These are phyloP conservation scores for Verticillium dahliae DNA, from an alignment of 2,329 filamentous ascomycete species.

Conservation along the genomic window DNA sequence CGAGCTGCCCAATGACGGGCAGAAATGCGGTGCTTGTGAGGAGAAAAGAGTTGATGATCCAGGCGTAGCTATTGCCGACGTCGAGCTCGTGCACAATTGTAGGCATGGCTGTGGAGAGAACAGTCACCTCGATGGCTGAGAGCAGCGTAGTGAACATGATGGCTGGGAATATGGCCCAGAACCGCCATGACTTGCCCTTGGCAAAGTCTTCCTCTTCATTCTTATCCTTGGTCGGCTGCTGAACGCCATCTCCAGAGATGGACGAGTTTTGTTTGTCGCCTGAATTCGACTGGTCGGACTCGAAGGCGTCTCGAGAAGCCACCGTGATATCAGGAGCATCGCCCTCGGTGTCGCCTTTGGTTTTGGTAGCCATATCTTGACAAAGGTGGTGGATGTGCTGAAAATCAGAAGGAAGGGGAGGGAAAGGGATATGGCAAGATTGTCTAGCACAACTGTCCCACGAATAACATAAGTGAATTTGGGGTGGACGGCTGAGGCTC, in stretches of 20 bases:
- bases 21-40: conserved; percentile 48
- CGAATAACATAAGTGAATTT: not conserved
- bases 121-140: conserved; percentile 16
- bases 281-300: not conserved
- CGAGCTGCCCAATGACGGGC: conserved; percentile 58
- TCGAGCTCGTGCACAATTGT: conserved; percentile 16
- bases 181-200: not conserved
- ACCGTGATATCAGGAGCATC: not conserved
- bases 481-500: not conserved
- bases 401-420: not conserved
- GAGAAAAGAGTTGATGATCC: conserved; percentile 19
- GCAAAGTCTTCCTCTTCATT: not conserved
- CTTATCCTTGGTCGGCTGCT: not conserved
- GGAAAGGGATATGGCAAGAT: not conserved
- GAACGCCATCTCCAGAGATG: not conserved
- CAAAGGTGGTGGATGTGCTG: not conserved
- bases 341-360: not conserved
- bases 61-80: conserved; percentile 17
- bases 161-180: not conserved
- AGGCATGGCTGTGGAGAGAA: conserved; percentile 19
- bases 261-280: not conserved
- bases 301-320: not conserved
- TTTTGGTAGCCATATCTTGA: not conserved
- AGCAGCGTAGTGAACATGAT: conserved; percentile 2
- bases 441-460: not conserved